phyloP scores from a whole-genome alignment of 306 rosid genomes.

The Pueraria montana region DNA sequence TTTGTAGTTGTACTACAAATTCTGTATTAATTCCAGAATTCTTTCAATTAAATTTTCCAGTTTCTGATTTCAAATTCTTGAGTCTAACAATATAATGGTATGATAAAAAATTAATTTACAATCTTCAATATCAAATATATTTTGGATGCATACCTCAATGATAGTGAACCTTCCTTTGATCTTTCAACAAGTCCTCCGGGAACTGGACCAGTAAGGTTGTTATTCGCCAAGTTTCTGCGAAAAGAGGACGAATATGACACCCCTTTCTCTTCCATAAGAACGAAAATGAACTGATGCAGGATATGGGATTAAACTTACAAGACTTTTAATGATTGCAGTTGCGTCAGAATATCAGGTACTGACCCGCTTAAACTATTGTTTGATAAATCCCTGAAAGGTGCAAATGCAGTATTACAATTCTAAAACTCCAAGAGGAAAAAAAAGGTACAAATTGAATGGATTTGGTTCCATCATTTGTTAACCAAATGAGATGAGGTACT shows the following conservation, averaged over 20 bases:
- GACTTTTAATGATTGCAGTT: slow-evolving; percentile 44
- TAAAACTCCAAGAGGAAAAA: neutral
- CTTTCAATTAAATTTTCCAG: neutral
- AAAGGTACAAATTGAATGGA: neutral
- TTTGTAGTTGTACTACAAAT: neutral
- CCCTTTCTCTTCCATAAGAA: neutral
- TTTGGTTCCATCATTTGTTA: neutral
- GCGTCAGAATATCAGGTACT: slow-evolving; percentile 50
- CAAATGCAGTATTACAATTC: slow-evolving; percentile 29
- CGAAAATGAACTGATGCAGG: neutral
- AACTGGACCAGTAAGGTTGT: slow-evolving; percentile 53
- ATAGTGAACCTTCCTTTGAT: slow-evolving; percentile 47
- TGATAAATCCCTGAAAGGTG: slow-evolving; percentile 66
- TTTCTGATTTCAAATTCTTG: neutral
- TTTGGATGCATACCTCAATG: slow-evolving; percentile 57
- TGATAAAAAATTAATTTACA: neutral
- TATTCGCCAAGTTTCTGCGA: slow-evolving; percentile 62
- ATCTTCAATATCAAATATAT: neutral
- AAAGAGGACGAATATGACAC: slow-evolving; percentile 26
- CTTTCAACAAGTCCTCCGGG: slow-evolving; percentile 53
- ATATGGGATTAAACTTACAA: slow-evolving; percentile 54
- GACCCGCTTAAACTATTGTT: slow-evolving; percentile 59
- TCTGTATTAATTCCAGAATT: neutral
- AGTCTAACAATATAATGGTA: neutral
- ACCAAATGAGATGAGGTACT: slow-evolving; percentile 41